phyloP scores from a whole-genome alignment of 2,329 filamentous ascomycete species.

The Parastagonospora avenae region DNA sequence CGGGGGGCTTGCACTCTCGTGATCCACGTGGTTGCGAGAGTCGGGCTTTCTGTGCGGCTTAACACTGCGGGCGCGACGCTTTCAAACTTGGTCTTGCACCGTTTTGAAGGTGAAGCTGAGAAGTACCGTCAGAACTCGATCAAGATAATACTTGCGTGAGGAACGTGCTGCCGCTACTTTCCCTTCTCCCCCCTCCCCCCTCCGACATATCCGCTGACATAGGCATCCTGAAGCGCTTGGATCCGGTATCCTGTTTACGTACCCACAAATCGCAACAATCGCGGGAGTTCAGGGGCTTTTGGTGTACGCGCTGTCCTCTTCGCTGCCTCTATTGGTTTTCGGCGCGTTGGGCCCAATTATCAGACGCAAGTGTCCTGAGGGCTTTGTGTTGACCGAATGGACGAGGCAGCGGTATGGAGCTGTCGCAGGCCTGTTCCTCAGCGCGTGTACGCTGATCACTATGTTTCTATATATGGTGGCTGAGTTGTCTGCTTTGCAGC shows the following conservation, averaged over 20 bases:
- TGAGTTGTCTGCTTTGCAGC: conserved; percentile 79
- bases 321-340: conserved; percentile 75
- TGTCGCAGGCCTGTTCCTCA: conserved; percentile 72
- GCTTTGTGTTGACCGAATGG: conserved; percentile 86
- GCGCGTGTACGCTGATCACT: conserved; percentile 77
- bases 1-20: conserved; percentile 15
- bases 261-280: conserved; percentile 79
- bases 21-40: conserved; percentile 10
- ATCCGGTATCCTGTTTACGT: conserved; percentile 82
- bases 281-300: conserved; percentile 78
- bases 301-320: conserved; percentile 74
- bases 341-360: conserved; percentile 77
- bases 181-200: conserved; percentile 43
- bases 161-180: conserved; percentile 88
- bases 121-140: conserved; percentile 96
- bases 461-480: conserved; percentile 88
- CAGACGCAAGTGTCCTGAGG: conserved; percentile 77
- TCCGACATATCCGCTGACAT: conserved; percentile 37
- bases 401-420: conserved; percentile 77
- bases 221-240: conserved; percentile 68
- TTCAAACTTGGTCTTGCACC: conserved; percentile 6
- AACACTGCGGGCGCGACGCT: conserved; percentile 85
- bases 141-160: conserved; percentile 99
- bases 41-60: conserved; percentile 52
- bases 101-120: conserved; percentile 73